These are phyloP conservation scores for Suillus plorans DNA, from an alignment of 768 basidiomycete genomes.

Conservation along the genomic window DNA sequence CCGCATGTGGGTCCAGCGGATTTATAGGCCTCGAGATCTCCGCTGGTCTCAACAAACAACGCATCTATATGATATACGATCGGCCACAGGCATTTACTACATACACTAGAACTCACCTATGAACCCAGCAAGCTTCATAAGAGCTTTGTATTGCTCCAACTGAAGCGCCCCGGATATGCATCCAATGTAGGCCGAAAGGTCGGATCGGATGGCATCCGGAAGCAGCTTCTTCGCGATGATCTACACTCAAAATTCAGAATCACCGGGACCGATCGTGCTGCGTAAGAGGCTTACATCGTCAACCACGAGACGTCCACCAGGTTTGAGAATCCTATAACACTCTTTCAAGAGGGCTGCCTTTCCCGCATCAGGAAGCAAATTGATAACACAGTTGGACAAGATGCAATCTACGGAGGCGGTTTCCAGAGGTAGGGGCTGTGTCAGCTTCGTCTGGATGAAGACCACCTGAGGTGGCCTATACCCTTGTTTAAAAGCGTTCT, in stretches of 20 bases:
- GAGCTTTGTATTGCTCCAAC: constrained; percentile 35
- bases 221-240: constrained; percentile 47
- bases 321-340: constrained; percentile 48
- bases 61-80: constrained; percentile 31
- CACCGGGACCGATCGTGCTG: too few species aligned
- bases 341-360: constrained; percentile 48
- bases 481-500: constrained; percentile 40
- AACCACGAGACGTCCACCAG: constrained; percentile 53
- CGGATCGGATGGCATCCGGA: constrained; percentile 40
- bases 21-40: constrained; percentile 42
- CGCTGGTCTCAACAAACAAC: constrained; percentile 38
- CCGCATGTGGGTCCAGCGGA: constrained; percentile 17
- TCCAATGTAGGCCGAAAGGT: constrained; percentile 40
- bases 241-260: constrained; percentile 24
- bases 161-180: constrained; percentile 50
- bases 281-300: constrained; percentile 40
- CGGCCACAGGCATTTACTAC: background rate
- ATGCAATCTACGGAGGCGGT: constrained; percentile 53
- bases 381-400: constrained; percentile 58
- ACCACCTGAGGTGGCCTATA: constrained; percentile 49
- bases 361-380: constrained; percentile 42
- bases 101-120: constrained; percentile 27
- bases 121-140: constrained; percentile 43
- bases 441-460: constrained; percentile 45
- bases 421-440: constrained; percentile 46